Evolutionary conservation across 2,329 filamentous ascomycete species (phyloP).

Genomic region (Ilyonectria sp.): DNA sequence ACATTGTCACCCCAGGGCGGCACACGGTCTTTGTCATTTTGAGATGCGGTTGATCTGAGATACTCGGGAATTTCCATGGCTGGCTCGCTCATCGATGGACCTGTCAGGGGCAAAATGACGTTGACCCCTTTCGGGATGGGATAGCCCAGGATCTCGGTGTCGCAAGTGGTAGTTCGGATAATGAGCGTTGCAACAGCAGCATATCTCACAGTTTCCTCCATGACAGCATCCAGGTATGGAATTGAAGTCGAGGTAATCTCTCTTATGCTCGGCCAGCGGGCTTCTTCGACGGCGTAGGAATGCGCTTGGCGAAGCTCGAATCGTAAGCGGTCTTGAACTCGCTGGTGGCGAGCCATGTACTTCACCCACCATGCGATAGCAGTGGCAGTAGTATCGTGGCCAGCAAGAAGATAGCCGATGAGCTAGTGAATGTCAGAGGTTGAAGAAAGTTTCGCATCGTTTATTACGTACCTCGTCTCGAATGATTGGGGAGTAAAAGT

Average conservation of each 20-base stretch:
- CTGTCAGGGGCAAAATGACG: constrained; percentile 48
- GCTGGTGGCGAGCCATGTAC: constrained; percentile 43
- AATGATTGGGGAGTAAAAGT: constrained; percentile 53
- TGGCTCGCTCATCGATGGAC: constrained; percentile 49
- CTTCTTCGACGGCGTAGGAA: constrained; percentile 35
- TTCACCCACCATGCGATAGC: constrained; percentile 51
- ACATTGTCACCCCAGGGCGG: constrained; percentile 52
- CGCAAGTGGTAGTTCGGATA: constrained; percentile 48
- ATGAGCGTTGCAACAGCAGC: constrained; percentile 50
- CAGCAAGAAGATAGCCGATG: constrained; percentile 50
- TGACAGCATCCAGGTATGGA: constrained; percentile 56
- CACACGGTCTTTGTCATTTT: constrained; percentile 42
- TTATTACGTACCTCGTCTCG: constrained; percentile 52
- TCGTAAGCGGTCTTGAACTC: constrained; percentile 46
- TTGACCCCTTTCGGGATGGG: constrained; percentile 54
- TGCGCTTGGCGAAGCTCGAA: constrained; percentile 43
- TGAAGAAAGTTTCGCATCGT: neutral
- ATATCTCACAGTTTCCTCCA: constrained; percentile 56
- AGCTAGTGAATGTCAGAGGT: constrained; percentile 29
- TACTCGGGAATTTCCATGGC: constrained; percentile 48
- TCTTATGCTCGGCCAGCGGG: constrained; percentile 47
- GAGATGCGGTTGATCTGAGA: constrained; percentile 45
- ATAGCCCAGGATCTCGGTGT: constrained; percentile 54
- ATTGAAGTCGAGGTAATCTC: constrained; percentile 50
- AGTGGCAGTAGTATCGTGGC: constrained; percentile 50